Base-by-base conservation (phyloP, 768 basidiomycete genomes). In the Trametes maxima region DNA sequence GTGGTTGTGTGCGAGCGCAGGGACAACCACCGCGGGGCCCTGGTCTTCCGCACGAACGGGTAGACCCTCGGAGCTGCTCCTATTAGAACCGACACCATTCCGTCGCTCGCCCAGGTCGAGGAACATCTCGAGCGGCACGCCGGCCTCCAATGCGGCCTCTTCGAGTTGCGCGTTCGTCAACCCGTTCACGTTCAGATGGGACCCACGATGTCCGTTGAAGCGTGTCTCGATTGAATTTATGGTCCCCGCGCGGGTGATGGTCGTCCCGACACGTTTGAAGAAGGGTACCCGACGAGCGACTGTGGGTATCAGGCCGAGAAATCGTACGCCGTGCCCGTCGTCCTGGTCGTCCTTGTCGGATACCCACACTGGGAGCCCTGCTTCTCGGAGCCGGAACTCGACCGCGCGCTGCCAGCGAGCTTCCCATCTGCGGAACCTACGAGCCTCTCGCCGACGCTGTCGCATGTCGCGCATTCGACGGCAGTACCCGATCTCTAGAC, bases 121-220 rank as follows among this genome's bases (percentile, higher is more conserved):
- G 71, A 89, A 75, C 35, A 76, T 78, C 39, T 77, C 74, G 1
- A 87, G 76, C 0, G 88, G 80, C 0, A 85, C 82, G 3, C 88
- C 87, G 3, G 88, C 85, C 70, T 91, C 90, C 65, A 85, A 76
- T 4, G 88, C 85, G 3, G 88, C 84, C 19, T 78, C 79, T 60
- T 87, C 81, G 13, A 88, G 77, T 70, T 88, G 81, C 8, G 72
- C 72, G 33, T 76, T 76, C 13, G 81, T 76, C 46, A 92, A 76
- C 5, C 80, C 88, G 62, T 83, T 81, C 39, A 89, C 65, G 69
- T 92, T 90, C 14, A 92, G 75, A 62, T 81, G 81, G 79, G 81
- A 85, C 12, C 82, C 81, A 21, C 71, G 78, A 54, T 68, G 35
- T 12, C 60, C 50, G 53, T 50, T 37, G 16, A 68, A 43, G 22